A percentile compares a stretch with the other conserved stretches of the same genome.
Evolutionary conservation across 1,139 yeast species (phyloP).

Genomic region (Yamadazyma sp.): DNA sequence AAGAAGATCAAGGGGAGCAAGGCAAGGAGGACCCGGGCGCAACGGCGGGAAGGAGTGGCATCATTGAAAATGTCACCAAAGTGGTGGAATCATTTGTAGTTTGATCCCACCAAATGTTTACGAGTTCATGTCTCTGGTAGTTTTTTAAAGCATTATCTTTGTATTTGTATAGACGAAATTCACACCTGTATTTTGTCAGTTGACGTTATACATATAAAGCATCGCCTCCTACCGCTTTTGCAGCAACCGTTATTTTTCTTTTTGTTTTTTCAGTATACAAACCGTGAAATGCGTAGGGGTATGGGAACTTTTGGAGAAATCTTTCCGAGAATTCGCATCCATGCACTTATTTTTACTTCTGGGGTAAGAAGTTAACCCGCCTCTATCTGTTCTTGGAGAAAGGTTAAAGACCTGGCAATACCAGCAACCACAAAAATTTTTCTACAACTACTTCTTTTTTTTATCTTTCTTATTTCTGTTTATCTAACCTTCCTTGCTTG

Average conservation of each 20-base stretch:
- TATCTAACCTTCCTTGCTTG: constrained; percentile 1
- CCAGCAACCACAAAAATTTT: background rate
- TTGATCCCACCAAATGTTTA: no score
- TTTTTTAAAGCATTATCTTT: no score
- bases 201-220: no score
- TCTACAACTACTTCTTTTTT: background rate
- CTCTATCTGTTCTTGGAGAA: no score
- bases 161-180: background rate
- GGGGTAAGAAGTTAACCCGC: constrained; percentile 6
- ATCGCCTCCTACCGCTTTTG: background rate
- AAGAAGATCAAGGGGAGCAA: constrained; percentile 44
- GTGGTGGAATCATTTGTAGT: no score
- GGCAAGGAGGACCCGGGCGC: constrained; percentile 34
- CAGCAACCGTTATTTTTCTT: background rate
- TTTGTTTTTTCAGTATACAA: background rate
- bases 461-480: background rate
- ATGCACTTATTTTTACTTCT: constrained; percentile 1
- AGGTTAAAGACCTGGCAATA: no score
- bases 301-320: background rate
- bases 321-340: background rate
- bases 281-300: no score
- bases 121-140: background rate
- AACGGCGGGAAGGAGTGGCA: background rate
- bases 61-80: no score
- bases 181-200: background rate